These are phyloP conservation scores for Dactylellina cionopaga DNA, from an alignment of 2,329 filamentous ascomycete genomes.

Conservation along the genomic window DNA sequence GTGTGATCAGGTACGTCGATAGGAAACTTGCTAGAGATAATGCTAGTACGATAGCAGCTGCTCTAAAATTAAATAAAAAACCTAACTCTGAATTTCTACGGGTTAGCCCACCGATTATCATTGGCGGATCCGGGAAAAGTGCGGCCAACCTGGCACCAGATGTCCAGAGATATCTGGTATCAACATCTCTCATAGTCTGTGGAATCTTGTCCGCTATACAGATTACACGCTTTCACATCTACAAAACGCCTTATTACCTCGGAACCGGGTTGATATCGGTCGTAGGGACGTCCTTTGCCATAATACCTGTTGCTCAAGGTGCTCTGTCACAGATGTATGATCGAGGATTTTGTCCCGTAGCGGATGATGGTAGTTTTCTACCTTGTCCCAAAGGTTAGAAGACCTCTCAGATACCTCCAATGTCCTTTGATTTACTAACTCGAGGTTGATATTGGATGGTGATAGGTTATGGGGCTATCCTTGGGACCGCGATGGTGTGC, in stretches of 20 bases:
- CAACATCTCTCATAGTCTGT: constrained; percentile 74
- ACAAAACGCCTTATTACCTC: constrained; percentile 66
- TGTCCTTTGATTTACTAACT: constrained; percentile 14
- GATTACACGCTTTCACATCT: constrained; percentile 73
- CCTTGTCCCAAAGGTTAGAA: constrained; percentile 32
- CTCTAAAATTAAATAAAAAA: no score
- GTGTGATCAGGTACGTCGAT: constrained; percentile 60
- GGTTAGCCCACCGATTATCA: constrained; percentile 69
- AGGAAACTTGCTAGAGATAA: neutral
- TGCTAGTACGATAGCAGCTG: no score
- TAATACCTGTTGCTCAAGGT: constrained; percentile 77
- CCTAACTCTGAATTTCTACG: constrained; percentile 63
- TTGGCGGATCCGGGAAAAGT: constrained; percentile 63
- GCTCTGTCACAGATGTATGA: constrained; percentile 78
- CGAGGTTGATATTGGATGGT: constrained; percentile 70
- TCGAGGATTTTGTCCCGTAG: constrained; percentile 70
- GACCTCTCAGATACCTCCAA: neutral
- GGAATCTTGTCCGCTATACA: constrained; percentile 73
- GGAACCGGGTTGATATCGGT: constrained; percentile 84
- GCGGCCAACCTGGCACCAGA: constrained; percentile 69
- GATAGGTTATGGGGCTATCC: constrained; percentile 72
- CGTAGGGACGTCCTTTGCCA: constrained; percentile 75
- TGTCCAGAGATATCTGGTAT: constrained; percentile 73
- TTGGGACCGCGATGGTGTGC: constrained; percentile 67
- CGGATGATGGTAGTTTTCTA: constrained; percentile 32